Conservation (phyloP, 306 rosid species). For the Cicer arietinum region DNA sequence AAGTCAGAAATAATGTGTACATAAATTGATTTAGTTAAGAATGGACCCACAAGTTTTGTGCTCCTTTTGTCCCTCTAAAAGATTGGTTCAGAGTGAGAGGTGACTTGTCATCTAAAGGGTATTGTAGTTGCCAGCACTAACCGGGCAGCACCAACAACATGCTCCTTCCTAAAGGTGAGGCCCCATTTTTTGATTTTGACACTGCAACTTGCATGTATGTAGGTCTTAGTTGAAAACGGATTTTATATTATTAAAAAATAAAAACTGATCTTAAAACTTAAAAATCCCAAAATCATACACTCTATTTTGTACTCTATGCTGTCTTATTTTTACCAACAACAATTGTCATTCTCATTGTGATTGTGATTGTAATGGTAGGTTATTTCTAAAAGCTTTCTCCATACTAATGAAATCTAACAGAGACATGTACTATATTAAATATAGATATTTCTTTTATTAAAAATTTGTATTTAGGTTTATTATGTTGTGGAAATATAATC, state of each 20-base stretch:
- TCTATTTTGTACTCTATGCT: neutral
- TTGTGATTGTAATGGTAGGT: neutral
- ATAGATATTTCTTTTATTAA: too few species aligned
- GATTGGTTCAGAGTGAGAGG: conserved; percentile 19
- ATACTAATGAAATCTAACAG: too few species aligned
- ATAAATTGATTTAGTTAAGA: conserved; percentile 41
- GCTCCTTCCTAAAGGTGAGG: conserved; percentile 30
- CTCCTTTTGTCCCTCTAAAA: conserved; percentile 10
- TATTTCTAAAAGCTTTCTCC: neutral
- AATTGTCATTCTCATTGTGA: conserved; percentile 16
- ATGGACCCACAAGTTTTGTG: conserved; percentile 43
- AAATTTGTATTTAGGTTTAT: too few species aligned
- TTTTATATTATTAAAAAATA: neutral
- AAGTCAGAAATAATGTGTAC: neutral
- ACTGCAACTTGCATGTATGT: neutral
- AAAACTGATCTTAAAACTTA: neutral
- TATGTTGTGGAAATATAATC: too few species aligned
- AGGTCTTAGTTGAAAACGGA: neutral
- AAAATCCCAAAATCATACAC: neutral
- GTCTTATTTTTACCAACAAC: conserved; percentile 37
- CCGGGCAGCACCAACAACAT: conserved; percentile 30
- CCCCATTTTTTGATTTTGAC: neutral
- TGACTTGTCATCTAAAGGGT: conserved; percentile 31
- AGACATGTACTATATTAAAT: too few species aligned
- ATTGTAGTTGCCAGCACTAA: conserved; percentile 30